Evolutionary conservation across 495 filamentous ascomycete species (phyloP).

Genomic region (Amphirosellinia nigrospora): DNA sequence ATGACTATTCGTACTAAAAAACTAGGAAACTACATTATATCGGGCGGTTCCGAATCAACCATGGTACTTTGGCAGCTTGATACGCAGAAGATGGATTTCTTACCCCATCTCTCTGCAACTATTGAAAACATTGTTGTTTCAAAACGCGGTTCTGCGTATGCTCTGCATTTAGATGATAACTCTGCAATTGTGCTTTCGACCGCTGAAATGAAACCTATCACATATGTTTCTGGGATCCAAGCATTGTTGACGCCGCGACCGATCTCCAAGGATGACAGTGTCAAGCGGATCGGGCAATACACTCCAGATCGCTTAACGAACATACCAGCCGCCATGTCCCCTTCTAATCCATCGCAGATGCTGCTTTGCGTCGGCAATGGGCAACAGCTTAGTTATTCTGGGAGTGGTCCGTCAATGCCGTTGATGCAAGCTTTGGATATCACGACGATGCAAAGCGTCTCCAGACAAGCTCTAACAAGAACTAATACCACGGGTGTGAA

Average conservation of each 20-base stretch:
- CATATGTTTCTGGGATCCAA: conserved; percentile 84
- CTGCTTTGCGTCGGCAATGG: conserved; percentile 56
- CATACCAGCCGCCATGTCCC: conserved; percentile 44
- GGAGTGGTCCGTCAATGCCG: conserved; percentile 49
- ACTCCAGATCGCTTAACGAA: conserved; percentile 33
- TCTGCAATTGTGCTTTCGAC: conserved; percentile 87
- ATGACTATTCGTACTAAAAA: conserved; percentile 31
- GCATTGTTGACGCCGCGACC: conserved; percentile 53
- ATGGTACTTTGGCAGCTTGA: conserved; percentile 96
- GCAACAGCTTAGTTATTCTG: conserved; percentile 47
- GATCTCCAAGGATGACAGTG: conserved; percentile 48
- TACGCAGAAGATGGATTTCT: conserved; percentile 75
- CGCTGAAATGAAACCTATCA: conserved; percentile 78
- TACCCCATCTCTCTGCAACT: conserved; percentile 85
- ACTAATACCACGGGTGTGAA: conserved; percentile 85
- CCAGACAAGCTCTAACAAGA: conserved; percentile 83
- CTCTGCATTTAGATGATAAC: conserved; percentile 85
- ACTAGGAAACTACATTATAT: conserved; percentile 92
- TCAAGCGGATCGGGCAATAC: conserved; percentile 42
- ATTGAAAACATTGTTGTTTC: conserved; percentile 87
- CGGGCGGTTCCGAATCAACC: conserved; percentile 88
- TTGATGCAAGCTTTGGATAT: conserved; percentile 83
- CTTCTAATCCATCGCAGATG: conserved; percentile 47
- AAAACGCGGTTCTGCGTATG: conserved; percentile 77
- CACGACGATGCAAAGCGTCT: conserved; percentile 70